Base-by-base conservation (phyloP, 768 basidiomycete genomes). In the Phanerodontia chrysosporium region DNA sequence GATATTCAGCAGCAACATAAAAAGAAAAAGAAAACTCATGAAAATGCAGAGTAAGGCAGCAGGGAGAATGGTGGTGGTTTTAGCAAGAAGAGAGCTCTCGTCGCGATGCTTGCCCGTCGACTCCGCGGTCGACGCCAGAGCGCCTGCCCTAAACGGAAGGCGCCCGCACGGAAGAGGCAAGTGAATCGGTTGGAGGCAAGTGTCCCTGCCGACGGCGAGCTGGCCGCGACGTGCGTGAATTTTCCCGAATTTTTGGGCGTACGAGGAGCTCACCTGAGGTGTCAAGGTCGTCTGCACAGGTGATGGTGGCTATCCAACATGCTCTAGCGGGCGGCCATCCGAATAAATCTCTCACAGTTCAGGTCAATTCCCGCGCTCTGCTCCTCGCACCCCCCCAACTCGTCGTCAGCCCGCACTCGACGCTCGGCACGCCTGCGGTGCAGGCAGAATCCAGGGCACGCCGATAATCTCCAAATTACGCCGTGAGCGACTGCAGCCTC, bases 81-180 rank as follows among this genome's bases (percentile, higher is more conserved):
- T 24, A 48, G 55, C 25, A 7, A 22, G 44, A 46, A 30, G 12
- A 8, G 5, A 13, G 54, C 35, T 7, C 4, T 42, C 16, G 53
- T 9, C 24, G 53, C 42, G 36, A 30, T 22, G 22, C 14, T 3
- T 8, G 28, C 24, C 14, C 21, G 53, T 4, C 36, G 32, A 18
- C 10, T 10, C 4, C n/a, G 13, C n/a, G 13, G 6, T 18, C 22
- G 42, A 9, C 35, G 36, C 53, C 10, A 54, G 28, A 24, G 22
- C 36, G 51, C 58, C 58, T 59, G 58, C 58, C 58, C 58, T 59
- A 54, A 59, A 54, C 27, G 6, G 35, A 13, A 54, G 35, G 53
- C 53, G 53, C 35, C 12, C 22, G 36, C 25, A 44, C 53, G 1
- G 16, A 39, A 42, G 27, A 54, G 53, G 53, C 16, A 54, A 35